Conservation (phyloP, 768 basidiomycete species). For the Pisolithus marmoratus region DNA sequence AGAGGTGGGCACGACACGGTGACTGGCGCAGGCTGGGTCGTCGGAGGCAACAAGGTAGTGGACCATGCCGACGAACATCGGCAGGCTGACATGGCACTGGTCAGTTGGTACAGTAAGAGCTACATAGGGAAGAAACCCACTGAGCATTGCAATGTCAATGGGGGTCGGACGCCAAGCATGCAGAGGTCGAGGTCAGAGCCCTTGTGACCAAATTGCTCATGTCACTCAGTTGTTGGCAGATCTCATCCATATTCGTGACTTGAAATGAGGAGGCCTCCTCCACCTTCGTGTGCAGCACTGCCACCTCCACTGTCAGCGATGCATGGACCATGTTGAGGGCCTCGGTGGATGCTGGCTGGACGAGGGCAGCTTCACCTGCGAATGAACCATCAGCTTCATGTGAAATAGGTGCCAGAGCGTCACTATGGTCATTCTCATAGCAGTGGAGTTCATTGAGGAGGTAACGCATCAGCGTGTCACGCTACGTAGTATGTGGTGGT, state of each 20-base stretch:
- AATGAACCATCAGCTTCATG: neutral
- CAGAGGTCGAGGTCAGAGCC: too few species aligned
- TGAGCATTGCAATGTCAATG: too few species aligned
- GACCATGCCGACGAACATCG: too few species aligned
- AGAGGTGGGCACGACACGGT: too few species aligned
- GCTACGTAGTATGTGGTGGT: neutral
- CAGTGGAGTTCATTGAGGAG: constrained; percentile 22
- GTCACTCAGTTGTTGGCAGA: neutral
- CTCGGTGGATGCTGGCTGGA: neutral
- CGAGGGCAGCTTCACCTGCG: neutral
- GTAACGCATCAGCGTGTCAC: constrained; percentile 13
- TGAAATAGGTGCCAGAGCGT: constrained; percentile 3
- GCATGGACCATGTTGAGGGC: neutral
- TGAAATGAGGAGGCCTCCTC: too few species aligned
- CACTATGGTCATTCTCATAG: constrained; percentile 20
- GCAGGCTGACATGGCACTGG: too few species aligned
- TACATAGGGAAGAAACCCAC: too few species aligned
- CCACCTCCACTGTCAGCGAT: neutral
- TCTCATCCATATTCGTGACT: neutral
- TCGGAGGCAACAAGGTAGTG: too few species aligned
- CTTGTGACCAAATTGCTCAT: neutral
- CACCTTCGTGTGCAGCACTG: neutral
- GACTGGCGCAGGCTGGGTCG: too few species aligned
- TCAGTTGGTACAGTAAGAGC: too few species aligned
- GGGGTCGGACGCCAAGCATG: too few species aligned